Base-by-base conservation (phyloP, 2,329 filamentous ascomycete species). In the Ophiostoma fasciatum region DNA sequence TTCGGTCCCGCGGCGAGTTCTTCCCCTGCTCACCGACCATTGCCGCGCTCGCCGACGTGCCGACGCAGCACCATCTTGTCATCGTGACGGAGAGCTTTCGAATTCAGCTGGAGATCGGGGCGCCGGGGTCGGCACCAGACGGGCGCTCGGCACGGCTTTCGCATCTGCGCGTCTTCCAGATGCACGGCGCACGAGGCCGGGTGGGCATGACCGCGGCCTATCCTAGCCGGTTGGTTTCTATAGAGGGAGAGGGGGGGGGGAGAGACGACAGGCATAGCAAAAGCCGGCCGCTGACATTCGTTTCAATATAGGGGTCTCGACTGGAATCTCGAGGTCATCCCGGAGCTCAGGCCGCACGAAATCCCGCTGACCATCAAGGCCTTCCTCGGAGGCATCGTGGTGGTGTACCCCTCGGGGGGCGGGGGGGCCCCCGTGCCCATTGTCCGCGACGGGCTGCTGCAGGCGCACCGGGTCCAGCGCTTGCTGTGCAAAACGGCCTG, bases 321-420 rank as follows among this genome's bases (percentile, higher is more conserved):
- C 40, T 63, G 60, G 60, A 50, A 49, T 4, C 31, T 63, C 3
- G 48, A 50, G 19, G 50, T 54, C 1, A 35, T 50, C 11, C 46
- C 51, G 5, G 48, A 51, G 6, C 40, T 51, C 7, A 29, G 26
- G 3, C 10, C 31, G 2, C 22, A 26, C 1, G 39, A 40, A 1
- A 28, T 49, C 5, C 50, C 51, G 2, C 38, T 42, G 5, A 35
- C 33, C 6, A 31, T 54, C 9, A 35, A 45, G 8, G 27, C 44
- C 3, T 47, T 58, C 26, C 28, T 52, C 11, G 35, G 41, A 9
- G 42, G 39, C 10, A 45, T 56, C 11, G 40, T 26, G 0, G 47
- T 57, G 27, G 36, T 44, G 12, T 43, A 38, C 7, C 35, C 40
- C 14, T 32, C 36, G 5, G 36, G 38, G 2, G 31, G 45, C 5